A percentile compares a stretch with the other conserved stretches of the same genome.
phyloP scores from a whole-genome alignment of 257 asterid species.

The Scutellaria galericulata region DNA sequence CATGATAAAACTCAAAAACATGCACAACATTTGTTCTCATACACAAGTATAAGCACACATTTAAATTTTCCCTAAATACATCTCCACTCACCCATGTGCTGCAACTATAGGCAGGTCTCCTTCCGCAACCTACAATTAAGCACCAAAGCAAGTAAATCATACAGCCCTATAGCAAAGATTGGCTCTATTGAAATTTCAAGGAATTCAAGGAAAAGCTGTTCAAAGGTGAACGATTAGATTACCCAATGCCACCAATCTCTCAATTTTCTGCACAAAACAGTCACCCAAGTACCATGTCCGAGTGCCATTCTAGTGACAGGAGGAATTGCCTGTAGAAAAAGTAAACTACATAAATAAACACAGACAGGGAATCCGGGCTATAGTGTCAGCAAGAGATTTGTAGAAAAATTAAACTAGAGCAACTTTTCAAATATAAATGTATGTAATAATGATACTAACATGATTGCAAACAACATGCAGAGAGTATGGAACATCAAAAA shows the following conservation, averaged over 20 bases:
- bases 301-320: slow-evolving; percentile 97
- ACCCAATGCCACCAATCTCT: slow-evolving; percentile 99
- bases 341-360: slow-evolving; percentile 14
- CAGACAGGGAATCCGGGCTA: slow-evolving; percentile 32
- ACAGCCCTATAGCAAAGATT: slow-evolving; percentile 21
- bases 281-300: slow-evolving; percentile 86
- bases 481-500: no score
- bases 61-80: slow-evolving; percentile 19
- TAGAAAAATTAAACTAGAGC: neutral
- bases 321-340: slow-evolving; percentile 76
- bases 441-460: no score
- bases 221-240: slow-evolving; percentile 41
- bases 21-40: slow-evolving; percentile 11
- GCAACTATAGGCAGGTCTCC: slow-evolving; percentile 96
- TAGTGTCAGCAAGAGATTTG: slow-evolving; percentile 8
- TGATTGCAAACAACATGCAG: no score
- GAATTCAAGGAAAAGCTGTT: slow-evolving; percentile 15
- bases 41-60: slow-evolving; percentile 23
- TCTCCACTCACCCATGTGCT: slow-evolving; percentile 83
- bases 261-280: slow-evolving; percentile 92
- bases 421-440: no score
- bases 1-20: slow-evolving; percentile 29
- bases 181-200: neutral
- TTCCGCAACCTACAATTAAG: slow-evolving; percentile 81
- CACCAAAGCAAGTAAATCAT: slow-evolving; percentile 34